Percentiles rank a stretch among this genome's conserved stretches.
These are phyloP conservation scores for Metroxylon sagu DNA, from an alignment of 176 grass and related monocot species.

Conservation along the genomic window DNA sequence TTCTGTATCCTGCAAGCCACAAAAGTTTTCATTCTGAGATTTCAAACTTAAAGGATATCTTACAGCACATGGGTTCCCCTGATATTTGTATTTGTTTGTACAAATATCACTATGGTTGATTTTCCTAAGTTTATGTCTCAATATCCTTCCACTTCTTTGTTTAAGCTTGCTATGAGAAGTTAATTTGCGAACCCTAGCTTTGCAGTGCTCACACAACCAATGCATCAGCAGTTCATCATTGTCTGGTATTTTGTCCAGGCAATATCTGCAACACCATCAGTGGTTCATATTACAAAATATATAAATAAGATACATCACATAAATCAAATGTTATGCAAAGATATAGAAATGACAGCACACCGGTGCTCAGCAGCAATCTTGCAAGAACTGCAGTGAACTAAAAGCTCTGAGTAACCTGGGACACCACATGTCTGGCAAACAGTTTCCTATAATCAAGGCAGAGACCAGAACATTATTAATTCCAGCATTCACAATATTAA, in stretches of 20 bases:
- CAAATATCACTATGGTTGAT: too few species aligned
- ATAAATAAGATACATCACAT: neutral
- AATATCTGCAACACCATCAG: constrained; percentile 24
- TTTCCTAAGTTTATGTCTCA: neutral
- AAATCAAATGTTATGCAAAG: neutral
- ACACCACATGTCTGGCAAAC: constrained; percentile 35
- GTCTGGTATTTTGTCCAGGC: constrained; percentile 9
- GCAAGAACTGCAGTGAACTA: constrained; percentile 24
- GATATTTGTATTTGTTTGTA: too few species aligned
- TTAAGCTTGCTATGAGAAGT: neutral
- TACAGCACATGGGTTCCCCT: too few species aligned
- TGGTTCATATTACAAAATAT: neutral
- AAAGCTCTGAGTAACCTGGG: constrained; percentile 9
- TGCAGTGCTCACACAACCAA: constrained; percentile 27
- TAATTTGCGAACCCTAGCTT: neutral
- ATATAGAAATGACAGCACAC: constrained; percentile 4
- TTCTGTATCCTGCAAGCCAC: too few species aligned
- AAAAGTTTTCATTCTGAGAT: too few species aligned
- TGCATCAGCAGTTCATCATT: constrained; percentile 1
- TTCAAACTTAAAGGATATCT: too few species aligned
- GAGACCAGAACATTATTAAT: too few species aligned
- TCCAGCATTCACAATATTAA: too few species aligned
- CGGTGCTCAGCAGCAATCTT: constrained; percentile 13
- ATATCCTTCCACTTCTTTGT: neutral
- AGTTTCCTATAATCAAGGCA: constrained; percentile 11